Conservation (phyloP, 2,329 filamentous ascomycete genomes). For the Aspergillus awamori region DNA sequence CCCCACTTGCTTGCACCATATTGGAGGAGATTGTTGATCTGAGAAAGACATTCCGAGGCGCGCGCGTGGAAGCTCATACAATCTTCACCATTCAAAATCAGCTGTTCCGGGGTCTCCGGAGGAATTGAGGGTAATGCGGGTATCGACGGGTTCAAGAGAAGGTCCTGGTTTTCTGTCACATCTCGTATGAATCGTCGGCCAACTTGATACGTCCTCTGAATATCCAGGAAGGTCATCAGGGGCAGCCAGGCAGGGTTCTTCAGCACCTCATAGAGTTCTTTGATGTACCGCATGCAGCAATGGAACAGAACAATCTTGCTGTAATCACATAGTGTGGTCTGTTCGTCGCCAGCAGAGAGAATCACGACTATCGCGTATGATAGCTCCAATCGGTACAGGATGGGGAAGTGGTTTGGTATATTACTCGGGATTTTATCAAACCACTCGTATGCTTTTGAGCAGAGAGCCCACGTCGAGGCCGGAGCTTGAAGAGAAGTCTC, state of each 20-base stretch:
- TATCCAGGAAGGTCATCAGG: conserved; percentile 85
- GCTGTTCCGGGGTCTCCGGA: conserved; percentile 36
- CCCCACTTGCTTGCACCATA: conserved; percentile 41
- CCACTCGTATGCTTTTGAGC: conserved; percentile 71
- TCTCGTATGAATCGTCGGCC: conserved; percentile 61
- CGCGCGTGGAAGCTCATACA: conserved; percentile 39
- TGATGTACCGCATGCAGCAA: conserved; percentile 79
- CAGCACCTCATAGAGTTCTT: conserved; percentile 70
- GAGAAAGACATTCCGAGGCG: conserved; percentile 36
- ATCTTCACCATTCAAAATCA: conserved; percentile 34
- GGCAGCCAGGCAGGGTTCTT: conserved; percentile 61
- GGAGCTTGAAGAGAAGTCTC: conserved; percentile 69
- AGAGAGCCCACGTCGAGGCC: conserved; percentile 43
- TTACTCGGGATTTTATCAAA: conserved; percentile 71
- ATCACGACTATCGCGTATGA: conserved; percentile 91
- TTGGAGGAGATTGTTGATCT: conserved; percentile 37
- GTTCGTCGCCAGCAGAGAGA: conserved; percentile 75
- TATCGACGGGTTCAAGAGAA: conserved; percentile 38
- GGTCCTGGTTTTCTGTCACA: conserved; percentile 56
- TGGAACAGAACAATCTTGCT: conserved; percentile 83
- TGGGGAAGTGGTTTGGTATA: conserved; percentile 66
- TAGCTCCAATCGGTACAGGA: conserved; percentile 83
- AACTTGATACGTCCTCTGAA: conserved; percentile 77
- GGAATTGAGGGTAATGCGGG: conserved; percentile 34
- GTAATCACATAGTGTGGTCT: conserved; percentile 71